These are phyloP conservation scores for Fusarium duplospermum DNA, from an alignment of 2,329 filamentous ascomycete genomes.

Conservation along the genomic window DNA sequence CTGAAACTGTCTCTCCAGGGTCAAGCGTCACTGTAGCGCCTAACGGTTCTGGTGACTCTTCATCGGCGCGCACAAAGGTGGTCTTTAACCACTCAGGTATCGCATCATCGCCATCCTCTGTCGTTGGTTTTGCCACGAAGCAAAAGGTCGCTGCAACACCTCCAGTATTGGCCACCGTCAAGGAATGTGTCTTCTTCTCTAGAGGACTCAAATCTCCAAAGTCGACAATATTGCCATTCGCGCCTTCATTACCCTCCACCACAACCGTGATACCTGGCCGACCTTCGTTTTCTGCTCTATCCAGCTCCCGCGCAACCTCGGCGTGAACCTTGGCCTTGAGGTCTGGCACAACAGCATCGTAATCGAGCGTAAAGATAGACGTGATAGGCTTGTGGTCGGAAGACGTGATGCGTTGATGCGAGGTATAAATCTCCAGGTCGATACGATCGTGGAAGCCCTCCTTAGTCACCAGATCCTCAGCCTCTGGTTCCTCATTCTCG, in stretches of 20 bases:
- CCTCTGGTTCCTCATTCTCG: conserved; percentile 58
- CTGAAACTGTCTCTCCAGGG: conserved; percentile 84
- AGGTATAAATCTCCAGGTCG: conserved; percentile 76
- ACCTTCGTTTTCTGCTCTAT: conserved; percentile 91
- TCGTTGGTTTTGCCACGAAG: conserved; percentile 78
- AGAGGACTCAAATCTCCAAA: conserved; percentile 82
- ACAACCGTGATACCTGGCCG: conserved; percentile 86
- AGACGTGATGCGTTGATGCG: conserved; percentile 88
- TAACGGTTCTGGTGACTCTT: conserved; percentile 47
- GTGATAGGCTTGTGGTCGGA: conserved; percentile 96
- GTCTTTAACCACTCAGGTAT: conserved; percentile 77
- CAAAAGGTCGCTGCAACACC: conserved; percentile 81
- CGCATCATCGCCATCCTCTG: conserved; percentile 56
- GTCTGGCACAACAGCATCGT: conserved; percentile 86
- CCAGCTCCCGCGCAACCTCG: conserved; percentile 88
- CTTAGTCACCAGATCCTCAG: conserved; percentile 65
- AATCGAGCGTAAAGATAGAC: conserved; percentile 85
- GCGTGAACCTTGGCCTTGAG: conserved; percentile 86
- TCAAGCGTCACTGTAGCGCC: conserved; percentile 74
- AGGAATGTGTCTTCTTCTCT: conserved; percentile 70
- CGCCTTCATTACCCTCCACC: conserved; percentile 68
- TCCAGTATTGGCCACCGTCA: conserved; percentile 94
- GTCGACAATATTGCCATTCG: conserved; percentile 70
- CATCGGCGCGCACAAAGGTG: conserved; percentile 64
- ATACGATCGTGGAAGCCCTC: conserved; percentile 68